These are phyloP conservation scores for Fusarium bulbicola DNA, from an alignment of 2,329 filamentous ascomycete species.

Conservation along the genomic window DNA sequence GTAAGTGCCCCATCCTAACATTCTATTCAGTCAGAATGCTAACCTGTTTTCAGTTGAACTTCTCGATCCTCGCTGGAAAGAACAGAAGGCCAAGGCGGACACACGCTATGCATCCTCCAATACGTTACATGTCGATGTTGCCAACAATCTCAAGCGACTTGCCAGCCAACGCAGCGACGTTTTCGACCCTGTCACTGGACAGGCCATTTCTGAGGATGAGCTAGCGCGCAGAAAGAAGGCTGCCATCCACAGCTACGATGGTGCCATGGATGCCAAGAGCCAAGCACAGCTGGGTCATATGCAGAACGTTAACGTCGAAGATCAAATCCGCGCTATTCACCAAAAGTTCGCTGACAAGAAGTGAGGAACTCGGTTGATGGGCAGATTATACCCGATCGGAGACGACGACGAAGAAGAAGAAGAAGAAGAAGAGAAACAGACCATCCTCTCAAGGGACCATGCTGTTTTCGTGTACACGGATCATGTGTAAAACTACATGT, in stretches of 20 bases:
- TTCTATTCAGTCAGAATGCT: conserved; percentile 37
- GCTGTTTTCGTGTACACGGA: conserved; percentile 2
- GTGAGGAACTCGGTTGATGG: conserved; percentile 30
- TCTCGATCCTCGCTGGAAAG: conserved; percentile 93
- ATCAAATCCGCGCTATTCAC: conserved; percentile 77
- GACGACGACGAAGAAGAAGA: not conserved
- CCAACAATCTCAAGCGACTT: conserved; percentile 93
- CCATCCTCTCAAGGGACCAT: not conserved
- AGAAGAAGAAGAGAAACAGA: not conserved
- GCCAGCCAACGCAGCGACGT: conserved; percentile 88
- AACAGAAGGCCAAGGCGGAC: conserved; percentile 90
- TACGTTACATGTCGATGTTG: conserved; percentile 84
- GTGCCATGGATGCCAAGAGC: conserved; percentile 67
- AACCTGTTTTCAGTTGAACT: conserved; percentile 75
- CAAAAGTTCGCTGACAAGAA: conserved; percentile 60
- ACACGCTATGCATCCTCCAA: conserved; percentile 87
- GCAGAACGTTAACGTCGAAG: conserved; percentile 80
- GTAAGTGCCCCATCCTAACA: conserved; percentile 53
- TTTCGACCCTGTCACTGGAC: conserved; percentile 78
- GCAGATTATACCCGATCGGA: not conserved
- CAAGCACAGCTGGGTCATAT: conserved; percentile 64
- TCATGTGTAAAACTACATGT: conserved; percentile 20
- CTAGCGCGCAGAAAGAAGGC: conserved; percentile 78
- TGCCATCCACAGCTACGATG: conserved; percentile 72
- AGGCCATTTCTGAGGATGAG: conserved; percentile 77